phyloP scores from a whole-genome alignment of 805 yeast genomes.

The Wickerhamomyces sydowiorum region DNA sequence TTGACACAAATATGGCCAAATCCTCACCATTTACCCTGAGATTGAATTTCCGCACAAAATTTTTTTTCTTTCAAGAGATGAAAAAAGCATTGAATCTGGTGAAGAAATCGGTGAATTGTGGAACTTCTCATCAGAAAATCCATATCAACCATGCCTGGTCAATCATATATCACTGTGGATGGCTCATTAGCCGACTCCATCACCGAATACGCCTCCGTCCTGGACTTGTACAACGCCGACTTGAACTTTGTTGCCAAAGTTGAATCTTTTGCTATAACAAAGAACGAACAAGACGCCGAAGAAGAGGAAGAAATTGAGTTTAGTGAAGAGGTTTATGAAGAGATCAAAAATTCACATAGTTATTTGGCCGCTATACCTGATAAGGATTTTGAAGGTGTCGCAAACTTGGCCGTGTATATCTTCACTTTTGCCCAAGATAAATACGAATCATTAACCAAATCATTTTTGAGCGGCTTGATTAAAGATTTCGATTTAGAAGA shows the following conservation, averaged over 20 bases:
- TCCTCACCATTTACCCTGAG: too few relatives aligned
- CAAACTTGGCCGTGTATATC: constrained; percentile 20
- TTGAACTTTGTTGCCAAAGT: constrained; percentile 11
- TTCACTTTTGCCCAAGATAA: constrained; percentile 8
- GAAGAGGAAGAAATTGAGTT: constrained; percentile 14
- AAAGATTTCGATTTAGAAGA: constrained; percentile 1
- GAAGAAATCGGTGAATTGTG: too few relatives aligned
- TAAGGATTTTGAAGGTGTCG: constrained; percentile 20
- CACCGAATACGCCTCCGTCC: constrained; percentile 24
- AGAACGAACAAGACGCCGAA: constrained; percentile 11
- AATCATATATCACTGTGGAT: constrained; percentile 29
- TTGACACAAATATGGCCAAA: too few relatives aligned
- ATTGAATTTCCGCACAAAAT: too few relatives aligned
- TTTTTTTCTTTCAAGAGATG: too few relatives aligned
- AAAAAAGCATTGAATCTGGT: too few relatives aligned
- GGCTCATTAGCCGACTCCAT: constrained; percentile 32
- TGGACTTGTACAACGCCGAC: constrained; percentile 20
- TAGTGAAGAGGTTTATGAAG: constrained; percentile 12
- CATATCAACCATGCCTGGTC: constrained; percentile 9
- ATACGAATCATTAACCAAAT: background rate
- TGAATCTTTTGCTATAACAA: constrained; percentile 7
- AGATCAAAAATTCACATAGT: constrained; percentile 10
- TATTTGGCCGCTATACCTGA: constrained; percentile 16
- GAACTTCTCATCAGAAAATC: background rate
- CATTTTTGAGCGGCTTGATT: constrained; percentile 3